These are phyloP conservation scores for Pyricularia sp. DNA, from an alignment of 2,329 filamentous ascomycete species.

Conservation along the genomic window DNA sequence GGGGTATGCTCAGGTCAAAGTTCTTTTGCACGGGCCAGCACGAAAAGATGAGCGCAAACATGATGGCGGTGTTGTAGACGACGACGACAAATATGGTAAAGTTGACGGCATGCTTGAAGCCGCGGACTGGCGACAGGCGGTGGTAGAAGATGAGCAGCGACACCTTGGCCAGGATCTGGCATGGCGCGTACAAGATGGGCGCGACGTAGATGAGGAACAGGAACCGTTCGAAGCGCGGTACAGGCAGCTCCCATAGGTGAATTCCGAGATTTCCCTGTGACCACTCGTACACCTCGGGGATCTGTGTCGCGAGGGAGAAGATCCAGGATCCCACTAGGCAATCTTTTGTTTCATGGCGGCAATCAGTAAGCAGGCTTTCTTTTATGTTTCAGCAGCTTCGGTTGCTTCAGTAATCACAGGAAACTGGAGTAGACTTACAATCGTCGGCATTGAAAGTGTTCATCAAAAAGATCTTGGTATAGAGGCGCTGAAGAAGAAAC, in stretches of 20 bases:
- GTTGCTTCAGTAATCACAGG: not conserved
- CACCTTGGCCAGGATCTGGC: slow-evolving; percentile 19
- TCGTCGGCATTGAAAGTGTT: not conserved
- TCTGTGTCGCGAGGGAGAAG: not conserved
- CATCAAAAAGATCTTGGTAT: not conserved
- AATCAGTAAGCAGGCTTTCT: not conserved
- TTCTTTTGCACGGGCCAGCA: slow-evolving; percentile 20
- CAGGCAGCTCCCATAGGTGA: slow-evolving; percentile 1
- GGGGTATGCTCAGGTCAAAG: slow-evolving; percentile 16
- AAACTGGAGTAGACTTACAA: not conserved
- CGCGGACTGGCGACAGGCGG: slow-evolving; percentile 20
- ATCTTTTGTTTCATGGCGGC: not conserved
- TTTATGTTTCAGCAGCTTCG: not conserved
- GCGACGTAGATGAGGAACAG: slow-evolving; percentile 13
- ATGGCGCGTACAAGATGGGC: slow-evolving; percentile 15
- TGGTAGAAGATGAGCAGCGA: slow-evolving; percentile 25
- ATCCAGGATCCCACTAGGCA: not conserved
- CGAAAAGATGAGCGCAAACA: slow-evolving; percentile 21
- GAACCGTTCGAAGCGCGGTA: not conserved
- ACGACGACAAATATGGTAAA: slow-evolving; percentile 16
- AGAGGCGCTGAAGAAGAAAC: not conserved
- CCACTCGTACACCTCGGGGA: not conserved
- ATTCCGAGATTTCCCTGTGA: not conserved
- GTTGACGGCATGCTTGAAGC: slow-evolving; percentile 20
- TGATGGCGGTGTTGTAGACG: slow-evolving; percentile 19